Conservation (phyloP, 208 protist genomes). For the Novymonas esmeraldas region DNA sequence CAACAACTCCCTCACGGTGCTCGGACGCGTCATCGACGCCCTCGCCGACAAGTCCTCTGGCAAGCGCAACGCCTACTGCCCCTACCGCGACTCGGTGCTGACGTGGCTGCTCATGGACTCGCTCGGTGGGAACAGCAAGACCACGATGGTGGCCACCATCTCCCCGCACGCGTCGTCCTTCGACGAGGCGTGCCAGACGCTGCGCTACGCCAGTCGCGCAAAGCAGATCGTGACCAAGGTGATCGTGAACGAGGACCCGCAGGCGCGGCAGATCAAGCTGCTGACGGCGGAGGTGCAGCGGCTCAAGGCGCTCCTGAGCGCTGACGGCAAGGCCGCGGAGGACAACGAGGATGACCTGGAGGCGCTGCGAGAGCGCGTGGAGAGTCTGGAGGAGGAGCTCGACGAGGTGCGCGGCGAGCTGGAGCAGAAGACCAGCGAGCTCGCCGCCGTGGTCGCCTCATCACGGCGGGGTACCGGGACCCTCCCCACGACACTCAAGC, state of each 20-base stretch:
- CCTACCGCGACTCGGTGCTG: constrained; percentile 89
- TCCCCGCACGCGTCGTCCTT: constrained; percentile 84
- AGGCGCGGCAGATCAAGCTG: constrained; percentile 73
- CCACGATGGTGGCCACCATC: constrained; percentile 96
- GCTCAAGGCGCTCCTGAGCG: constrained; percentile 49
- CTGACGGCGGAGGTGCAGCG: constrained; percentile 76
- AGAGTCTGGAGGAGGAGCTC: constrained; percentile 41
- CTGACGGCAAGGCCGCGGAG: constrained; percentile 39
- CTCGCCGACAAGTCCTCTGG: constrained; percentile 57
- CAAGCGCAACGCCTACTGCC: constrained; percentile 73
- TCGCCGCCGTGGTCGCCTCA: constrained; percentile 30
- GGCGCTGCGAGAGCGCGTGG: constrained; percentile 49
- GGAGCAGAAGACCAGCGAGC: constrained; percentile 40
- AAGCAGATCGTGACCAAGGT: constrained; percentile 93
- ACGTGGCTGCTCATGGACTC: constrained; percentile 91
- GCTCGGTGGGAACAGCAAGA: constrained; percentile 92
- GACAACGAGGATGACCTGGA: constrained; percentile 55
- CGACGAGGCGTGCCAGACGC: constrained; percentile 93
- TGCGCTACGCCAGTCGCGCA: constrained; percentile 90
- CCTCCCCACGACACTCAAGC: constrained; percentile 22
- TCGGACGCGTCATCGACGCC: constrained; percentile 89
- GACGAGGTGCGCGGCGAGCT: constrained; percentile 41
- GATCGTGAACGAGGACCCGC: constrained; percentile 92
- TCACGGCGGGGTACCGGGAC: constrained; percentile 7
- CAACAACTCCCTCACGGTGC: constrained; percentile 89